A percentile compares a stretch with the other conserved stretches of the same genome.
phyloP scores from a whole-genome alignment of 352 stramenopile species.

The Pilasporangium apinafurcum region DNA sequence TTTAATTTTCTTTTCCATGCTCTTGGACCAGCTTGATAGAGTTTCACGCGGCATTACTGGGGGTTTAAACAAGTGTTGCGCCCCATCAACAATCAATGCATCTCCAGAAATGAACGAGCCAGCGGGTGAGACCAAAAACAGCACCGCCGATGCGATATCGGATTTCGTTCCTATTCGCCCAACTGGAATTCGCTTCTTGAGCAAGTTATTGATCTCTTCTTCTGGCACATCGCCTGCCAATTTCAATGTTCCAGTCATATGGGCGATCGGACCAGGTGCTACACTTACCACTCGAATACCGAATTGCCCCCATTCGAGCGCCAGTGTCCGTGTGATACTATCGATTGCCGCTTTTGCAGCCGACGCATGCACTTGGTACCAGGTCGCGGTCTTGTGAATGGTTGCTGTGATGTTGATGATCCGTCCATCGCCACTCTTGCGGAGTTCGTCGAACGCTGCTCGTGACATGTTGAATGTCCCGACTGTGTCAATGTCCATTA shows the following conservation, averaged over 20 bases:
- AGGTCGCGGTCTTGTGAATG: conserved; percentile 88
- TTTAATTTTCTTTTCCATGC: conserved; percentile 78
- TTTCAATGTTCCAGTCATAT: conserved; percentile 93
- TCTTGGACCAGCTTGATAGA: conserved; percentile 71
- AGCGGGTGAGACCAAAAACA: conserved; percentile 80
- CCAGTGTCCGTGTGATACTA: conserved; percentile 91
- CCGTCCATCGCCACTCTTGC: conserved; percentile 49
- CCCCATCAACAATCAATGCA: conserved; percentile 82
- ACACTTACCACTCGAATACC: conserved; percentile 92
- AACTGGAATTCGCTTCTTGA: conserved; percentile 52
- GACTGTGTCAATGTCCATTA: conserved; percentile 95
- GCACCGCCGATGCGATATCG: conserved; percentile 73
- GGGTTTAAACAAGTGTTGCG: conserved; percentile 71
- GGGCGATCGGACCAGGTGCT: conserved; percentile 92
- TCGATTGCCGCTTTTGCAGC: conserved; percentile 94
- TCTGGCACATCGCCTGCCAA: conserved; percentile 60
- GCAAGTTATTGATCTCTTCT: conserved; percentile 33
- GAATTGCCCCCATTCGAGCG: conserved; percentile 95
- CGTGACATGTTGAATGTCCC: conserved; percentile 97
- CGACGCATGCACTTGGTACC: conserved; percentile 94
- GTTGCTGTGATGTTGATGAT: conserved; percentile 97
- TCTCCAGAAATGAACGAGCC: conserved; percentile 78
- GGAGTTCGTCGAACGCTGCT: conserved; percentile 81
- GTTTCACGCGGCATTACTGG: conserved; percentile 63
- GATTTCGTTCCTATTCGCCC: conserved; percentile 75